phyloP scores from a whole-genome alignment of 495 filamentous ascomycete species.

The Saxophila tyrrhenica region DNA sequence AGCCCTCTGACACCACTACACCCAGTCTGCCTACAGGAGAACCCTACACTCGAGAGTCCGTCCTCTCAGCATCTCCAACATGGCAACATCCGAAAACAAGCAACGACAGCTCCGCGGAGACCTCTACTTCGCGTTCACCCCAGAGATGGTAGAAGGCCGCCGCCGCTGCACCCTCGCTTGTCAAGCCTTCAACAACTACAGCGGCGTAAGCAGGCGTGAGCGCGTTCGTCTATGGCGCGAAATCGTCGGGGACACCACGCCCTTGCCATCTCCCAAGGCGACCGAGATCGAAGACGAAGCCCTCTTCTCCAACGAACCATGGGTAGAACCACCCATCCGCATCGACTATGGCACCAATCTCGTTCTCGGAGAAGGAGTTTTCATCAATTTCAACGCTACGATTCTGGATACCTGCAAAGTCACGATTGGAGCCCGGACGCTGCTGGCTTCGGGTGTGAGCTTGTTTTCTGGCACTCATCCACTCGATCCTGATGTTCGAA shows the following conservation, averaged over 20 bases:
- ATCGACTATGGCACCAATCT: constrained; percentile 72
- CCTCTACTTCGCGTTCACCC: constrained; percentile 42
- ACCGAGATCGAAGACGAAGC: constrained; percentile 48
- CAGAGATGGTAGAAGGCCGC: constrained; percentile 45
- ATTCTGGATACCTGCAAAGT: constrained; percentile 71
- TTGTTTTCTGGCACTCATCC: constrained; percentile 69
- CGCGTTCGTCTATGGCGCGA: constrained; percentile 60
- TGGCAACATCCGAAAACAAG: constrained; percentile 29
- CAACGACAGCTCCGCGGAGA: constrained; percentile 29
- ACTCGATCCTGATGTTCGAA: constrained; percentile 57
- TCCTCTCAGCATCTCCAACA: background rate
- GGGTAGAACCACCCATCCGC: constrained; percentile 58
- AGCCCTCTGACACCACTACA: too few species aligned
- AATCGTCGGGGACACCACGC: constrained; percentile 49
- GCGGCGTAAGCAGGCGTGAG: constrained; percentile 44
- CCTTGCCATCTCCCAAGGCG: constrained; percentile 45
- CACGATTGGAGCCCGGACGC: constrained; percentile 64
- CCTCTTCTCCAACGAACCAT: constrained; percentile 50
- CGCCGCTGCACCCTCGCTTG: constrained; percentile 47
- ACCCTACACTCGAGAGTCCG: background rate
- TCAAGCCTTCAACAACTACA: constrained; percentile 50
- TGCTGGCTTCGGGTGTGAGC: constrained; percentile 68
- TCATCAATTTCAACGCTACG: constrained; percentile 64
- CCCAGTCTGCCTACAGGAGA: background rate
- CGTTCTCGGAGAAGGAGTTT: constrained; percentile 53